Base-by-base conservation (phyloP, 1,284 basidiomycete species). In the Abortiporus biennis region DNA sequence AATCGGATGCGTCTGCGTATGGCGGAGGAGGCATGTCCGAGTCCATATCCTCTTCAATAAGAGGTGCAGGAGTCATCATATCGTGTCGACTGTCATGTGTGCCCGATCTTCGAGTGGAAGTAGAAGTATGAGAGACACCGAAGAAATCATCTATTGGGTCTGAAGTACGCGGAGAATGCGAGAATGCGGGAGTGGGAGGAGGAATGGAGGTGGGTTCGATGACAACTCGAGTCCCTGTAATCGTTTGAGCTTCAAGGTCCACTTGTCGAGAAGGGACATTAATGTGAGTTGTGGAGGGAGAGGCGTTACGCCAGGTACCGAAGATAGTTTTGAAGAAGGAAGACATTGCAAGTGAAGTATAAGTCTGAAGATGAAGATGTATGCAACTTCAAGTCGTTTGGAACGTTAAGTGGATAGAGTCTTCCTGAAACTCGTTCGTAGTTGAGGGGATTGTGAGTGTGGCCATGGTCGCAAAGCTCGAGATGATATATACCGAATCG, bases 131-230 rank as follows among this genome's bases (percentile, higher is more conserved):
- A 29, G 52, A 42, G 20, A 47, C 53, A 12, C 59, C 58, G 40
- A 61, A 59, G 52, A 61, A 61, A 38, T 55, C 57, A 45, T 60
- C 56, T 47, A 59, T 35, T 5, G 55, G 42, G 45, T 59, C 48
- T 25, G 49, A 47, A 27, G 37, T 16, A 34, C 16, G 47, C n/a
- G n/a, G n/a, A n/a, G n/a, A n/a, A n/a, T n/a, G n/a, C 34, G 51
- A 36, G 24, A 50, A 54, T 20, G 2, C 17, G 17, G 29, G 20
- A 31, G 33, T 39, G 19, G 19, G 35, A 20, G 35, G 6, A 8
- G 15, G 8, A 17, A 34, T 34, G 15, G 32, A 8, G 15, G 37
- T 15, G 20, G 37, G 20, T n/a, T n/a, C n/a, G 37, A 39, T 11
- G 25, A 30, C 29, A 33, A 40, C 9, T 16, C 25, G 24, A 31